Conservation (phyloP, 2,329 filamentous ascomycete genomes). For the Phyllosticta citriasiana region DNA sequence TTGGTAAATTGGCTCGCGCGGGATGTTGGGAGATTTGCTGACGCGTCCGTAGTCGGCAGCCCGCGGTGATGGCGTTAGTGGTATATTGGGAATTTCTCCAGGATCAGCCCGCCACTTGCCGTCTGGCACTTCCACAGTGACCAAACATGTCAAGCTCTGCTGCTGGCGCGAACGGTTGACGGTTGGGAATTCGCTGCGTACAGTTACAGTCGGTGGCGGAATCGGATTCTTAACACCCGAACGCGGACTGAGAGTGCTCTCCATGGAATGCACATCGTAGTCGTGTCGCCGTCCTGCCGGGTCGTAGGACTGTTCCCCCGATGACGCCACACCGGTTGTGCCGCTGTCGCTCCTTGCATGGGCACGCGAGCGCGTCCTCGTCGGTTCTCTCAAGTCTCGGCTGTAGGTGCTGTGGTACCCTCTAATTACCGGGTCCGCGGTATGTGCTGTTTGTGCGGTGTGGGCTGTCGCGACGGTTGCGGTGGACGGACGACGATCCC, state of each 20-base stretch:
- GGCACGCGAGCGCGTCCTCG: constrained; percentile 28
- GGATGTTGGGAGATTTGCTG: constrained; percentile 49
- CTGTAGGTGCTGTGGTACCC: constrained; percentile 14
- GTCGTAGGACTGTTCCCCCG: constrained; percentile 70
- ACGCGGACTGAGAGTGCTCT: constrained; percentile 67
- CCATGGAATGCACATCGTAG: constrained; percentile 94
- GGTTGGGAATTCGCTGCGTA: constrained; percentile 94
- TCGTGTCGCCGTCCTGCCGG: constrained; percentile 67
- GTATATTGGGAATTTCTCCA: constrained; percentile 57
- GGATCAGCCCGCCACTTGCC: constrained; percentile 81
- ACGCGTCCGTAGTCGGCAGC: constrained; percentile 29
- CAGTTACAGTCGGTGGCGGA: constrained; percentile 79
- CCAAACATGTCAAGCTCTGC: constrained; percentile 84
- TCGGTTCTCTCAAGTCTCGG: constrained; percentile 19
- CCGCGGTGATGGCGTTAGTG: constrained; percentile 35
- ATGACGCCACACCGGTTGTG: constrained; percentile 50
- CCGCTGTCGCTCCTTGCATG: constrained; percentile 69
- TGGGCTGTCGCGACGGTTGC: constrained; percentile 7
- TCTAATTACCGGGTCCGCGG: constrained; percentile 19
- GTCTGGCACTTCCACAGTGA: constrained; percentile 89
- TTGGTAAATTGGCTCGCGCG: constrained; percentile 54
- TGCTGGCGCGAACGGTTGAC: constrained; percentile 86
- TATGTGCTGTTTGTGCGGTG: not conserved
- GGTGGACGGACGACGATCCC: constrained; percentile 17
- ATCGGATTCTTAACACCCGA: constrained; percentile 71